phyloP scores from a whole-genome alignment of 2,329 filamentous ascomycete genomes.

The Ceratocystis eucalypticola region DNA sequence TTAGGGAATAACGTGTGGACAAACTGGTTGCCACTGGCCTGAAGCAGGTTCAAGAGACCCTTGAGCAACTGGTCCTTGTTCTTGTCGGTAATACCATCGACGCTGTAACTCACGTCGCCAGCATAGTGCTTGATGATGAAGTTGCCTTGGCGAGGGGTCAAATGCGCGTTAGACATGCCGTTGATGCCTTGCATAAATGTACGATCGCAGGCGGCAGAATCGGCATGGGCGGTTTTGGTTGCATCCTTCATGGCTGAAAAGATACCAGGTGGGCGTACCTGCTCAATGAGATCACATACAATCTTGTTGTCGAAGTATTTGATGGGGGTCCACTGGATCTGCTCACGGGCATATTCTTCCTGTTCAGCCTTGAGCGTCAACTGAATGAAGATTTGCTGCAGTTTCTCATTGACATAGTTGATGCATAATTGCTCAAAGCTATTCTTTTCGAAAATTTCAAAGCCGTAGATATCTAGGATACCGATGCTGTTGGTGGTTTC shows the following conservation, averaged over 20 bases:
- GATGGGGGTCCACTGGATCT: conserved; percentile 98
- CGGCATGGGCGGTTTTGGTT: conserved; percentile 94
- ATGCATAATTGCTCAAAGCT: conserved; percentile 98
- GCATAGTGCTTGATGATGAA: conserved; percentile 99
- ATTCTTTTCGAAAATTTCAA: conserved; percentile 98
- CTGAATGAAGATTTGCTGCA: conserved; percentile 98
- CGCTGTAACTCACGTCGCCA: conserved; percentile 85
- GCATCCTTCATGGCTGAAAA: conserved; percentile 96
- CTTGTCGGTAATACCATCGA: conserved; percentile 97
- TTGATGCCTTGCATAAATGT: conserved; percentile 92
- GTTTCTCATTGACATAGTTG: conserved; percentile 98
- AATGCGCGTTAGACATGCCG: conserved; percentile 79
- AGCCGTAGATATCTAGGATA: conserved; percentile 97
- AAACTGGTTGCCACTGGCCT: conserved; percentile 71
- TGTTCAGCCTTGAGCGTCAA: conserved; percentile 92
- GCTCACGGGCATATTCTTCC: conserved; percentile 88
- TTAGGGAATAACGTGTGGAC: conserved; percentile 82
- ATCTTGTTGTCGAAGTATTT: conserved; percentile 99
- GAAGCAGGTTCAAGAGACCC: conserved; percentile 77
- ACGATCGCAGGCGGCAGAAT: conserved; percentile 83
- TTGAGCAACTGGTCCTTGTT: conserved; percentile 97
- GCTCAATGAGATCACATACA: conserved; percentile 92
- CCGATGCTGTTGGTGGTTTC: conserved; percentile 73
- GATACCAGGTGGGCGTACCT: conserved; percentile 75
- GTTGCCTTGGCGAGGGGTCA: conserved; percentile 81